phyloP scores from a whole-genome alignment of 2,329 filamentous ascomycete genomes.

The Cadophora luteo-olivacea region DNA sequence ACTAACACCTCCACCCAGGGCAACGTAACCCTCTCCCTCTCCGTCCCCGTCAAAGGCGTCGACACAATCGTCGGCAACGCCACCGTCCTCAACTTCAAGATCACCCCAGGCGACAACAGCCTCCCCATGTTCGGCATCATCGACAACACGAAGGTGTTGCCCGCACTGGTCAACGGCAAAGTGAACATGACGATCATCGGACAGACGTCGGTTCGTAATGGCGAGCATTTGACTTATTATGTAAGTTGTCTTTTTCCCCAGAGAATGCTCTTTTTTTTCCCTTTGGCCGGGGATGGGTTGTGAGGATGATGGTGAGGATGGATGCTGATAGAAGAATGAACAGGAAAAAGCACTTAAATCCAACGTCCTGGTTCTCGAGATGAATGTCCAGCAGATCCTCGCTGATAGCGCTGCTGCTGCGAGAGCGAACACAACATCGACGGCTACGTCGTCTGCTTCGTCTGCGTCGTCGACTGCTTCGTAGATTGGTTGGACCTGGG shows the following conservation, averaged over 20 bases:
- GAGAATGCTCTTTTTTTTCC: too few relatives aligned
- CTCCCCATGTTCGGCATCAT: constrained; percentile 56
- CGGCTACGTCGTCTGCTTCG: background rate
- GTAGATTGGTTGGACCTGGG: background rate
- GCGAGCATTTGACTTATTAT: constrained; percentile 59
- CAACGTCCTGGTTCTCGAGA: constrained; percentile 51
- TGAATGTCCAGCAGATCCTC: constrained; percentile 51
- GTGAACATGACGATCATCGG: constrained; percentile 58
- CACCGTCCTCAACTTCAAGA: constrained; percentile 55
- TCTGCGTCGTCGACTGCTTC: background rate
- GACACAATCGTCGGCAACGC: constrained; percentile 52
- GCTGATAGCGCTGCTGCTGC: constrained; percentile 36
- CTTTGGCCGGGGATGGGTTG: too few relatives aligned
- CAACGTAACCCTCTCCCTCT: constrained; percentile 61
- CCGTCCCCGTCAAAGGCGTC: constrained; percentile 44
- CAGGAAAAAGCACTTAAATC: constrained; percentile 52
- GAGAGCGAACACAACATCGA: background rate
- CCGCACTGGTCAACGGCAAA: constrained; percentile 47
- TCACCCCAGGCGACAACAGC: constrained; percentile 60
- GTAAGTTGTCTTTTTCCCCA: constrained; percentile 33
- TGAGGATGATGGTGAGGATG: too few relatives aligned
- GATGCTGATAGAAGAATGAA: constrained; percentile 18
- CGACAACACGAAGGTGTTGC: constrained; percentile 49
- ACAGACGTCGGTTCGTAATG: constrained; percentile 54
- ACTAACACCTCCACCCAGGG: constrained; percentile 46